Evolutionary conservation across 2,329 filamentous ascomycete genomes (phyloP).

Genomic region (Colletotrichum siamense): DNA sequence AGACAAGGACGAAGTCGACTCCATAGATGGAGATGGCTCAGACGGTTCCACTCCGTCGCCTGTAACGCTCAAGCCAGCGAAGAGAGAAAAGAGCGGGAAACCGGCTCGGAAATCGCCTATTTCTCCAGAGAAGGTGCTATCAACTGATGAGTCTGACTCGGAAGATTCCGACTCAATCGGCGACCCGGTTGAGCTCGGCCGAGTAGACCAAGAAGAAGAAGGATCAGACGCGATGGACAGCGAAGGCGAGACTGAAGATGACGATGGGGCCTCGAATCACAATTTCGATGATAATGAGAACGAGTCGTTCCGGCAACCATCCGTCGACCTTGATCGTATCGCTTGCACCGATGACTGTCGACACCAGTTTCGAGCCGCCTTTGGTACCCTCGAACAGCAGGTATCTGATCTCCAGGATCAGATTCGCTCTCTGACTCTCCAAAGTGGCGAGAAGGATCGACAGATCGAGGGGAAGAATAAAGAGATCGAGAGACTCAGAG

Average conservation of each 20-base stretch:
- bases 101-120: not conserved
- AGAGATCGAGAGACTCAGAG: not conserved
- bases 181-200: not conserved
- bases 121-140: not conserved
- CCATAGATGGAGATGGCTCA: not conserved
- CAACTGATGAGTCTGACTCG: not conserved
- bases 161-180: not conserved
- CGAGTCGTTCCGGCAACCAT: not conserved
- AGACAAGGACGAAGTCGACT: conserved; percentile 15
- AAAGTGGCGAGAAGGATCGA: not conserved
- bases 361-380: not conserved
- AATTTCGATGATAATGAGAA: not conserved
- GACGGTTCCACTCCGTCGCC: not conserved
- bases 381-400: not conserved
- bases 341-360: not conserved
- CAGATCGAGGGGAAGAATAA: not conserved
- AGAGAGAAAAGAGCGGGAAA: not conserved
- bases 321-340: not conserved
- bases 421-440: not conserved
- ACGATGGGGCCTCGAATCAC: not conserved
- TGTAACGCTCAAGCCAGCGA: not conserved
- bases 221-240: not conserved
- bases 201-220: not conserved
- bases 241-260: not conserved
- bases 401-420: not conserved